These are phyloP conservation scores for Geoglossum cookeanum DNA, from an alignment of 2,329 filamentous ascomycete genomes.

Conservation along the genomic window DNA sequence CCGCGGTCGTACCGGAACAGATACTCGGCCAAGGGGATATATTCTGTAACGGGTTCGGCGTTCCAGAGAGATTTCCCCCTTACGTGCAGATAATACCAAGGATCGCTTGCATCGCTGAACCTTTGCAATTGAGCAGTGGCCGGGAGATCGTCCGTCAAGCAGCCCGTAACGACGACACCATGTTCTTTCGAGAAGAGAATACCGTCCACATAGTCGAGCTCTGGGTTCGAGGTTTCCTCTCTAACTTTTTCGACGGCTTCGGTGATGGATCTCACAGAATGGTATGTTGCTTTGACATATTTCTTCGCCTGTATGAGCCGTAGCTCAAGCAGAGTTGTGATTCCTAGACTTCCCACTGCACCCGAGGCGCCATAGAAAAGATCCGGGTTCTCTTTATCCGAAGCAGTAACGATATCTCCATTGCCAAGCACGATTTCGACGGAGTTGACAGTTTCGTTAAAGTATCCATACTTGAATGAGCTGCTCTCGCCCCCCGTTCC, in stretches of 20 bases:
- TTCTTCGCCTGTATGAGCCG: conserved; percentile 32
- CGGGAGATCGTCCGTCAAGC: conserved; percentile 9
- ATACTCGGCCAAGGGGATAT: conserved; percentile 31
- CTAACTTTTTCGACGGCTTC: conserved; percentile 31
- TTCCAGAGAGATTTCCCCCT: conserved; percentile 17
- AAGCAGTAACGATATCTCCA: conserved; percentile 33
- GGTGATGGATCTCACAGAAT: conserved; percentile 30
- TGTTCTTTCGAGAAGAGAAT: conserved; percentile 39
- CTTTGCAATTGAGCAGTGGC: conserved; percentile 18
- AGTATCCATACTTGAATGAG: conserved; percentile 46
- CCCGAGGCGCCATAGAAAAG: conserved; percentile 40
- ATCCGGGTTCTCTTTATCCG: conserved; percentile 28
- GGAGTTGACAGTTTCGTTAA: conserved; percentile 40
- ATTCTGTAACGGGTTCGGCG: conserved; percentile 16
- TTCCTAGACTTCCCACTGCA: conserved; percentile 39
- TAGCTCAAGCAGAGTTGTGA: conserved; percentile 41
- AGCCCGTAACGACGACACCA: conserved; percentile 19
- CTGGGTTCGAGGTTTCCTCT: conserved; percentile 22
- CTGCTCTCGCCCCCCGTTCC: conserved; percentile 49
- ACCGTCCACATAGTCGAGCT: conserved; percentile 47
- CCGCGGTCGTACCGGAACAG: conserved; percentile 44
- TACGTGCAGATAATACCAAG: conserved; percentile 58
- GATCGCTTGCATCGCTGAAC: conserved; percentile 41
- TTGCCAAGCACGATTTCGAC: conserved; percentile 45
- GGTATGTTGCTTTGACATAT: conserved; percentile 44